Conservation (phyloP, 2,329 filamentous ascomycete species). For the Fusarium phyllophilum region DNA sequence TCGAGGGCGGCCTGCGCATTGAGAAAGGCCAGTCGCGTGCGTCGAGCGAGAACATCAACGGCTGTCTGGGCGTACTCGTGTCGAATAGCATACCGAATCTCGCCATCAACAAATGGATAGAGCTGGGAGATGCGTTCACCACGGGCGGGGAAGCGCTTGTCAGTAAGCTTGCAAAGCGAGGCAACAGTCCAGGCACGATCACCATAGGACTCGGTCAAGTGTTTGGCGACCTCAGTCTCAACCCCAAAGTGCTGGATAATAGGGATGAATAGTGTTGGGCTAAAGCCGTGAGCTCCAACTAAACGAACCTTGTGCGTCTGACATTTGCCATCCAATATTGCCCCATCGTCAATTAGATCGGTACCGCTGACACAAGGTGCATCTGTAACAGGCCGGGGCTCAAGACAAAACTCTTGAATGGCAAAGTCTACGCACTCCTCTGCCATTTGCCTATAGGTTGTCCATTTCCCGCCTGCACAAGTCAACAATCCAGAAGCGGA, state of each 20-base stretch:
- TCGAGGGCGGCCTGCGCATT: constrained; percentile 92
- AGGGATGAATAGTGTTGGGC: constrained; percentile 91
- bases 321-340: constrained; percentile 72
- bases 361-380: constrained; percentile 76
- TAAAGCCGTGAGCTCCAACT: constrained; percentile 86
- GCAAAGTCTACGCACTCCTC: constrained; percentile 89
- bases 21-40: constrained; percentile 87
- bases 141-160: constrained; percentile 82
- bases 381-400: constrained; percentile 65
- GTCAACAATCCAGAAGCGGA: constrained; percentile 85
- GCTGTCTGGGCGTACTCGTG: constrained; percentile 94
- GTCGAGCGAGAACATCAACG: constrained; percentile 85
- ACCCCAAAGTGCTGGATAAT: constrained; percentile 92
- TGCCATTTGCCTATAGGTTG: constrained; percentile 92
- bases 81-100: constrained; percentile 86
- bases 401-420: constrained; percentile 73
- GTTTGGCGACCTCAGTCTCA: constrained; percentile 91
- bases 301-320: constrained; percentile 86
- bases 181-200: constrained; percentile 94
- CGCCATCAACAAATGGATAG: constrained; percentile 92
- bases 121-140: constrained; percentile 82
- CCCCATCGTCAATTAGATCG: constrained; percentile 75
- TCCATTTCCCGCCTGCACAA: constrained; percentile 92
- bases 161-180: constrained; percentile 79
- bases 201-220: constrained; percentile 87